These are phyloP conservation scores for Sporothrix inflata DNA, from an alignment of 2,329 filamentous ascomycete species.

Conservation along the genomic window DNA sequence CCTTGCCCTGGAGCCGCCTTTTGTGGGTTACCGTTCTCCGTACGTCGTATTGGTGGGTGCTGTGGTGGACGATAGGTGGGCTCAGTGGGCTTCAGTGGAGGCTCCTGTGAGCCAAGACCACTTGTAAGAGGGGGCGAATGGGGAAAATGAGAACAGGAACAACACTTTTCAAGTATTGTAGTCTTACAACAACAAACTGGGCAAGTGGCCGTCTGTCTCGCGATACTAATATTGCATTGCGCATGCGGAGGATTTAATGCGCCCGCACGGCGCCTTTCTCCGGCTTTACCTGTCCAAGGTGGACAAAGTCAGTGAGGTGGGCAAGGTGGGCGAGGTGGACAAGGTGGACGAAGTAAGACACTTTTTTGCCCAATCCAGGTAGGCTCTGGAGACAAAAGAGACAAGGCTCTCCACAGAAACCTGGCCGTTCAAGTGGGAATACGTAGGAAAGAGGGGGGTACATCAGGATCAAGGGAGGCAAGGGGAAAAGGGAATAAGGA, in stretches of 20 bases:
- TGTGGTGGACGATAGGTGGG: background rate
- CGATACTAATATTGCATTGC: slow-evolving; percentile 1
- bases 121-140: background rate
- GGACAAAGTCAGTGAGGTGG: background rate
- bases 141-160: slow-evolving; percentile 1
- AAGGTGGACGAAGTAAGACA: background rate
- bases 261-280: background rate
- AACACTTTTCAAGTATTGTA: background rate
- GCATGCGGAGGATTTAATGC: background rate
- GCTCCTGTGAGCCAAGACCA: background rate
- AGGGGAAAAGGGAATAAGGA: background rate
- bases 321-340: background rate
- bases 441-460: background rate
- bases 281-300: background rate
- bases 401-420: background rate
- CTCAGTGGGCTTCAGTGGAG: background rate
- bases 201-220: background rate
- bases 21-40: background rate
- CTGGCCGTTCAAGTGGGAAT: background rate
- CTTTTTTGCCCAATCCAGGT: background rate
- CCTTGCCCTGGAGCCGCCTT: background rate
- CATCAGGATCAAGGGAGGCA: slow-evolving; percentile 4
- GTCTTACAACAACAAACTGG: background rate
- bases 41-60: background rate
- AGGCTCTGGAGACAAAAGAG: background rate